phyloP scores from a whole-genome alignment of 805 yeast species.

The Teunomyces gatunensis region DNA sequence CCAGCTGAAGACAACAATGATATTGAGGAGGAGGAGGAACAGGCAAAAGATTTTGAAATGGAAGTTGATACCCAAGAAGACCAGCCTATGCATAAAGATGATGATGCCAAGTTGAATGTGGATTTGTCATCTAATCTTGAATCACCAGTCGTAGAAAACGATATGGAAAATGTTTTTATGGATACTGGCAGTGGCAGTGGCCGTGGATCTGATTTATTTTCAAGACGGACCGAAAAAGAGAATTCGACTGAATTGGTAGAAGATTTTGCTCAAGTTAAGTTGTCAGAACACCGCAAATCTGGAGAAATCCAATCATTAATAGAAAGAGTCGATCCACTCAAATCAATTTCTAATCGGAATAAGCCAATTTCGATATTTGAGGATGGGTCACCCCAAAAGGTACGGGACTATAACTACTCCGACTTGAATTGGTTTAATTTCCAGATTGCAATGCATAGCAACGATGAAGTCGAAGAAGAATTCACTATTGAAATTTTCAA shows the following conservation, averaged over 20 bases:
- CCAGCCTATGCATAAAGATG: not conserved
- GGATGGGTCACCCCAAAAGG: slow-evolving; percentile 41
- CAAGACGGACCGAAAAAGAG: slow-evolving; percentile 6
- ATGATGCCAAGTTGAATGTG: not conserved
- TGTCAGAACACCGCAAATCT: slow-evolving; percentile 15
- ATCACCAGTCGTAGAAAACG: not conserved
- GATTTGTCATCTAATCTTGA: not conserved
- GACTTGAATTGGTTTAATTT: slow-evolving; percentile 40
- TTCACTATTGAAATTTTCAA: slow-evolving; percentile 17
- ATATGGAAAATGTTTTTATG: slow-evolving; percentile 6
- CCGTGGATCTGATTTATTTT: slow-evolving; percentile 8
- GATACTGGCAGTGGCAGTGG: slow-evolving; percentile 2
- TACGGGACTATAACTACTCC: slow-evolving; percentile 28
- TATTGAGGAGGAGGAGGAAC: slow-evolving; percentile 2
- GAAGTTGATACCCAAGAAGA: not conserved
- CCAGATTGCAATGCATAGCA: slow-evolving; percentile 25
- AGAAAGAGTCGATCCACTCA: slow-evolving; percentile 43
- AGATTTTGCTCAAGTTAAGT: slow-evolving; percentile 31
- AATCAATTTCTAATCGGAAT: slow-evolving; percentile 28
- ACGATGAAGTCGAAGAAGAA: slow-evolving; percentile 8
- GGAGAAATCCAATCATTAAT: slow-evolving; percentile 33
- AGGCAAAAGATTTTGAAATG: not conserved
- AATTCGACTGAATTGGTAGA: slow-evolving; percentile 21
- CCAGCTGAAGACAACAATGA: slow-evolving; percentile 7
- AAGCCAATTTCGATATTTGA: slow-evolving; percentile 40